These are phyloP conservation scores for Trichoderma arundinaceum DNA, from an alignment of 2,329 filamentous ascomycete genomes.

Conservation along the genomic window DNA sequence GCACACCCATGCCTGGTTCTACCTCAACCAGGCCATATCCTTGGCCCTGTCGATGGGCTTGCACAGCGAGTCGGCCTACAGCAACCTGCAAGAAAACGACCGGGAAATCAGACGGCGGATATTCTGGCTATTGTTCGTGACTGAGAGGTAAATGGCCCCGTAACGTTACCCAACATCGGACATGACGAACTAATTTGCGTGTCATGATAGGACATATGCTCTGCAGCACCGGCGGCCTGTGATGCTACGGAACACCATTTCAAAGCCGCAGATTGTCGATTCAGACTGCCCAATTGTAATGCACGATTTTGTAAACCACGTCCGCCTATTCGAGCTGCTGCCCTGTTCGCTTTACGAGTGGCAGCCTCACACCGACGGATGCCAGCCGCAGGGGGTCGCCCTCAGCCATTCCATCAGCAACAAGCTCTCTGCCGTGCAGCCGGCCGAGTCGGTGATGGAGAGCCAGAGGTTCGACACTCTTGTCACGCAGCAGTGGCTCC, in stretches of 20 bases:
- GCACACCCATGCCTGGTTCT: constrained; percentile 41
- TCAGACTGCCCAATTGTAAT: constrained; percentile 43
- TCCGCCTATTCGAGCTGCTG: constrained; percentile 41
- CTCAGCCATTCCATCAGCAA: constrained; percentile 40
- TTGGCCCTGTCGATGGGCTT: constrained; percentile 40
- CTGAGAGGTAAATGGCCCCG: constrained; percentile 37
- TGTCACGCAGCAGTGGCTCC: constrained; percentile 44
- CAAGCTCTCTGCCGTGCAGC: constrained; percentile 39
- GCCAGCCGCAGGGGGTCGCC: constrained; percentile 35
- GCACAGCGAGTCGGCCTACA: constrained; percentile 39
- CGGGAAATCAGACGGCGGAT: constrained; percentile 41
- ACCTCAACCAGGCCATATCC: constrained; percentile 43
- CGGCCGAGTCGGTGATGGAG: constrained; percentile 40
- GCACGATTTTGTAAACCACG: constrained; percentile 45
- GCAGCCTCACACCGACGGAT: constrained; percentile 36
- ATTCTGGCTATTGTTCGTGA: constrained; percentile 46
- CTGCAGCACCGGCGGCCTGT: constrained; percentile 41
- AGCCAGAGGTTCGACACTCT: constrained; percentile 45
- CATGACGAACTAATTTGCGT: neutral
- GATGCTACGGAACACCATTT: constrained; percentile 41
- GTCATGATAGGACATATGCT: constrained; percentile 39
- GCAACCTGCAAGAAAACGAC: constrained; percentile 35
- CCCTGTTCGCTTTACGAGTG: constrained; percentile 43
- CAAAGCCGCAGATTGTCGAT: constrained; percentile 42
- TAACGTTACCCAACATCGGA: neutral